Evolutionary conservation across 345 rosid species (phyloP).

Genomic region (Eutrema heterophyllum): DNA sequence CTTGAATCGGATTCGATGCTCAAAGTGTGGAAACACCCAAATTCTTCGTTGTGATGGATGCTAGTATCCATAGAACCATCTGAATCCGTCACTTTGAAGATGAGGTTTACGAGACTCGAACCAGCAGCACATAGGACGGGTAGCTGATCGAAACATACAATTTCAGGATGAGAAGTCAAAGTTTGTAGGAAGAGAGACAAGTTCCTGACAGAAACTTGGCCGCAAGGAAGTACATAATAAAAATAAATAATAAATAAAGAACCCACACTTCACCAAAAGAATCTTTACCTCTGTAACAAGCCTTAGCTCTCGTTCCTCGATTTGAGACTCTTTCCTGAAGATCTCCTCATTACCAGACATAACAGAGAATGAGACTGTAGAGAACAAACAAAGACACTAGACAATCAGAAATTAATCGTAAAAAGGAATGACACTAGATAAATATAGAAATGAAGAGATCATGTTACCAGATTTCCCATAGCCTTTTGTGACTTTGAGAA

Average conservation of each 20-base stretch:
- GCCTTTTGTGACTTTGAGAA: constrained; percentile 53
- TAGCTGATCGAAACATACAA: constrained; percentile 32
- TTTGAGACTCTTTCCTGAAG: constrained; percentile 40
- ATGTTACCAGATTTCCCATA: constrained; percentile 51
- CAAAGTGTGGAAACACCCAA: constrained; percentile 40
- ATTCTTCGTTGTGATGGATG: constrained; percentile 46
- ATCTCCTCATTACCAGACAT: constrained; percentile 24
- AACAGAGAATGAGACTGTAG: constrained; percentile 45
- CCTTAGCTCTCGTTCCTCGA: constrained; percentile 45
- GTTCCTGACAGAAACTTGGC: neutral
- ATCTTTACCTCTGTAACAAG: constrained; percentile 39
- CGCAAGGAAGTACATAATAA: neutral
- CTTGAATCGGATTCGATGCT: constrained; percentile 32
- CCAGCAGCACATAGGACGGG: constrained; percentile 40
- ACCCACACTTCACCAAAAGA: neutral
- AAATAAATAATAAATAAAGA: no score
- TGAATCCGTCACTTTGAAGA: constrained; percentile 45
- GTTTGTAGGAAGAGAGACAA: neutral
- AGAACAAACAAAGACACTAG: neutral
- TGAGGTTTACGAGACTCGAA: constrained; percentile 37
- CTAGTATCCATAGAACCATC: constrained; percentile 41
- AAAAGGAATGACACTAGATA: neutral
- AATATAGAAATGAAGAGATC: neutral
- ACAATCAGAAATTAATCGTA: neutral
- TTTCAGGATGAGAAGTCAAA: neutral